These are phyloP conservation scores for Ceratocystis harringtonii DNA, from an alignment of 2,329 filamentous ascomycete genomes.

Conservation along the genomic window DNA sequence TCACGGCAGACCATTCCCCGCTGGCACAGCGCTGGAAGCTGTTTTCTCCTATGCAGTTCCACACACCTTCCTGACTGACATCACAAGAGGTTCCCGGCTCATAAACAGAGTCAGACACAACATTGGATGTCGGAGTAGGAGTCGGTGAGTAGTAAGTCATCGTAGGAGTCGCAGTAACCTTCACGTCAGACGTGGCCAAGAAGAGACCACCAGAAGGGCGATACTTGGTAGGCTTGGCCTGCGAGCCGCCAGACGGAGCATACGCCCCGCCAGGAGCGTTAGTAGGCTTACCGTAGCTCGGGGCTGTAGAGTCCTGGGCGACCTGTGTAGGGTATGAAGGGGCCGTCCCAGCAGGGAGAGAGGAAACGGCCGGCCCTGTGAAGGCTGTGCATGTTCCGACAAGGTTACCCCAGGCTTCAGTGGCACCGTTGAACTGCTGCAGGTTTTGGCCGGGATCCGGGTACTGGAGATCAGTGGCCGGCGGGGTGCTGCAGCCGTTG, in stretches of 20 bases:
- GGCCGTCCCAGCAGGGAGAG: constrained; percentile 19
- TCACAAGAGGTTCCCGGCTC: constrained; percentile 19
- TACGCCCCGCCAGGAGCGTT: neutral
- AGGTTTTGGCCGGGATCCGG: constrained; percentile 45
- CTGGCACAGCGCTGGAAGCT: constrained; percentile 41
- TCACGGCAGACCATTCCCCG: constrained; percentile 33
- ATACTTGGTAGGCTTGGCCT: constrained; percentile 17
- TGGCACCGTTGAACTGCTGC: constrained; percentile 31
- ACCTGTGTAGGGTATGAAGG: constrained; percentile 20
- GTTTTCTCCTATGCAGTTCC: constrained; percentile 38
- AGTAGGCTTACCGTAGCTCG: neutral
- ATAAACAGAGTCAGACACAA: constrained; percentile 14
- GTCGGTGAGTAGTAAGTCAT: neutral
- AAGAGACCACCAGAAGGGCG: constrained; percentile 27
- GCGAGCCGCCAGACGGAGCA: neutral
- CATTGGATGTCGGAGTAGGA: constrained; percentile 8
- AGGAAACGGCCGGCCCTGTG: constrained; percentile 21
- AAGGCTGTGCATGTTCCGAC: constrained; percentile 20
- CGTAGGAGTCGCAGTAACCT: constrained; percentile 17
- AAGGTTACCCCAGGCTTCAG: constrained; percentile 24
- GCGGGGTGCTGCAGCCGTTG: constrained; percentile 37
- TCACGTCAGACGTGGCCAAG: constrained; percentile 23
- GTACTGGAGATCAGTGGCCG: constrained; percentile 41
- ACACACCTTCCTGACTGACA: constrained; percentile 31
- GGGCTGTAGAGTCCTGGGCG: constrained; percentile 18